These are phyloP conservation scores for Starmerella bombi DNA, from an alignment of 805 yeast genomes.

Conservation along the genomic window DNA sequence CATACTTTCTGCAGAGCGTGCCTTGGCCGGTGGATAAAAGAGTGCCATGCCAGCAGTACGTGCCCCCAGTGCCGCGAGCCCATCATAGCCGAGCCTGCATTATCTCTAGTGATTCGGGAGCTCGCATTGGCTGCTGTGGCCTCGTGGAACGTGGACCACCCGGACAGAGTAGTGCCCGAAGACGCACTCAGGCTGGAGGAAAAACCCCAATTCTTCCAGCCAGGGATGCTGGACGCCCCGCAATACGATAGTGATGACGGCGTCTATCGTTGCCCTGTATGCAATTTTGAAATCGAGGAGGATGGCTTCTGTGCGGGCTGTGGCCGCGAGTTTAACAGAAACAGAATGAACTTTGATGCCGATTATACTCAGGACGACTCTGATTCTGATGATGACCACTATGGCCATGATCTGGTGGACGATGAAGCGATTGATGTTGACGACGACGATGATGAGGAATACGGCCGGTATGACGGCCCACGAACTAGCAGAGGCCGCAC, in stretches of 20 bases:
- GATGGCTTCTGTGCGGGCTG: conserved; percentile 40
- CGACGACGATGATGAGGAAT: not conserved
- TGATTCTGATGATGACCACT: not conserved
- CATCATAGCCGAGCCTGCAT: conserved; percentile 14
- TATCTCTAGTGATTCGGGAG: conserved; percentile 14
- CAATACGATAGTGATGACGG: conserved; percentile 47
- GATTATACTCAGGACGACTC: not conserved
- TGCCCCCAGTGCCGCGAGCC: conserved; percentile 21
- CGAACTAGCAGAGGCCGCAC: no score
- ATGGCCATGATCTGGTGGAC: not conserved
- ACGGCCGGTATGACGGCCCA: no score
- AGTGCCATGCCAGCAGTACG: conserved; percentile 7
- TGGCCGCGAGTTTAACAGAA: conserved; percentile 30
- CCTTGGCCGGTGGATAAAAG: conserved; percentile 24
- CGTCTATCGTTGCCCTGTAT: conserved; percentile 50
- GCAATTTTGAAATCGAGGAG: conserved; percentile 62
- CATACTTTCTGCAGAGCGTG: conserved; percentile 50
- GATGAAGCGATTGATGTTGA: not conserved
- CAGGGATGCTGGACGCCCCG: conserved; percentile 20
- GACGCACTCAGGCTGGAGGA: not conserved
- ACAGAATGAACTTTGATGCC: not conserved
- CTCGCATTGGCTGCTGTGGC: conserved; percentile 12
- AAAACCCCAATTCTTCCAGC: conserved; percentile 1
- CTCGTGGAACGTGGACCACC: conserved; percentile 8
- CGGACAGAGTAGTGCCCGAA: conserved; percentile 1